Percentiles rank a stretch among this genome's conserved stretches.
These are phyloP conservation scores for Artomyces pyxidatus DNA, from an alignment of 768 basidiomycete genomes.

Conservation along the genomic window DNA sequence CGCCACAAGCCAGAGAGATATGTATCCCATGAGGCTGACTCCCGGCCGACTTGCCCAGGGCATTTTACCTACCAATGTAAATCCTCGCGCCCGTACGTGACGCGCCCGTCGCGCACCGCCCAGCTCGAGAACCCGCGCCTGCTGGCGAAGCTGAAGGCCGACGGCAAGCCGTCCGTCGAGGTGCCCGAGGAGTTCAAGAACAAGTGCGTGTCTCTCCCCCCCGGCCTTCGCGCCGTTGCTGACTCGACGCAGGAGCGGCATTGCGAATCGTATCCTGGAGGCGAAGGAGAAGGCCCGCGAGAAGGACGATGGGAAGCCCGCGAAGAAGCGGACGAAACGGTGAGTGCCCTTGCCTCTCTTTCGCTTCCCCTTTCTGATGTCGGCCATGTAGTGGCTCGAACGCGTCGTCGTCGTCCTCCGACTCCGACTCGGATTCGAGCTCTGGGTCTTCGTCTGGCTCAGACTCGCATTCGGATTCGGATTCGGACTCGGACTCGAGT, in stretches of 20 bases:
- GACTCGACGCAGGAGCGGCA: constrained; percentile 45
- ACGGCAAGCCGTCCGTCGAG: constrained; percentile 72
- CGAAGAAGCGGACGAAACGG: constrained; percentile 25
- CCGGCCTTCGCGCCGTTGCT: background rate
- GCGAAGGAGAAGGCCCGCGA: constrained; percentile 72
- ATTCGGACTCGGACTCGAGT: constrained; percentile 29
- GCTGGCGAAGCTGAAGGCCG: constrained; percentile 57
- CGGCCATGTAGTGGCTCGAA: background rate
- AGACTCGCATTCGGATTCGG: constrained; percentile 26
- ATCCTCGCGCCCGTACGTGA: constrained; percentile 67
- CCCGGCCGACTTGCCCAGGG: constrained; percentile 32
- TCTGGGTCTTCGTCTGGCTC: constrained; percentile 18
- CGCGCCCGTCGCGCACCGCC: constrained; percentile 84
- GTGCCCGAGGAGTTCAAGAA: constrained; percentile 88
- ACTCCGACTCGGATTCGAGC: constrained; percentile 12
- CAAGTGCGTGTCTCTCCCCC: constrained; percentile 39
- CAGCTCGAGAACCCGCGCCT: constrained; percentile 72
- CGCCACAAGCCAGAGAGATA: constrained; percentile 5
- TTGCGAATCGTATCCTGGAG: constrained; percentile 80
- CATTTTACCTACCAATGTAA: constrained; percentile 94
- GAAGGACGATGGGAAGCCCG: constrained; percentile 27
- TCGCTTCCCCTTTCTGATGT: background rate
- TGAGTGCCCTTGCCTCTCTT: constrained; percentile 13
- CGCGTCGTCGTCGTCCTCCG: constrained; percentile 17
- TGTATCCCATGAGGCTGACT: background rate